Conservation (phyloP, 2,329 filamentous ascomycete species). For the Huntiella decipiens region DNA sequence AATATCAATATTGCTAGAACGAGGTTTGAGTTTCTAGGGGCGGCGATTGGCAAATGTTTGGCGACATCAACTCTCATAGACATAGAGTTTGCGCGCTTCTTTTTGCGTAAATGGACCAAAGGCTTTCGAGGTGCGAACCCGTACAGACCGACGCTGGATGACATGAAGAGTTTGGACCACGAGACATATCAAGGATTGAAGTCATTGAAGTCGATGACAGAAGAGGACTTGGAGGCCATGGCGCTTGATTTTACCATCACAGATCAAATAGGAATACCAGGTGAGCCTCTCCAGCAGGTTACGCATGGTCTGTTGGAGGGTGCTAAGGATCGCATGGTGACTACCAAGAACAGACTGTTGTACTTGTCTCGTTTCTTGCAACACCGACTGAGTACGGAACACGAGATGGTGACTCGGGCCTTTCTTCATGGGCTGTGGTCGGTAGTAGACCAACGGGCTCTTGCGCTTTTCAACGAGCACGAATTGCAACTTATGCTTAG, state of each 20-base stretch:
- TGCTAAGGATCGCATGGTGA: slow-evolving; percentile 65
- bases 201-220: slow-evolving; percentile 53
- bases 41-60: slow-evolving; percentile 86
- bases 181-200: slow-evolving; percentile 73
- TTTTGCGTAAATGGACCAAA: slow-evolving; percentile 76
- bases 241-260: slow-evolving; percentile 77
- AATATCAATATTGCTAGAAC: slow-evolving; percentile 16
- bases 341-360: slow-evolving; percentile 78
- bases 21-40: slow-evolving; percentile 78
- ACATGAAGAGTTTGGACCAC: slow-evolving; percentile 80
- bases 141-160: slow-evolving; percentile 86
- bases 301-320: slow-evolving; percentile 54
- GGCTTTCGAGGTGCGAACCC: slow-evolving; percentile 34
- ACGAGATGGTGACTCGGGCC: slow-evolving; percentile 60
- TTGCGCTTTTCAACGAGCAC: slow-evolving; percentile 95
- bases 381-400: slow-evolving; percentile 68
- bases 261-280: slow-evolving; percentile 38
- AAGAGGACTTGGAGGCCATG: slow-evolving; percentile 34
- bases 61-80: slow-evolving; percentile 95
- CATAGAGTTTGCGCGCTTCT: slow-evolving; percentile 84
- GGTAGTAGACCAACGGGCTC: slow-evolving; percentile 83
- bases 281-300: slow-evolving; percentile 31
- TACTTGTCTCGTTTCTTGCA: slow-evolving; percentile 86
- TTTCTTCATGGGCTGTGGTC: slow-evolving; percentile 72
- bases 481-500: slow-evolving; percentile 88